A percentile compares a stretch with the other conserved stretches of the same genome.
phyloP scores from a whole-genome alignment of 345 rosid genomes.

The Turnera subulata region DNA sequence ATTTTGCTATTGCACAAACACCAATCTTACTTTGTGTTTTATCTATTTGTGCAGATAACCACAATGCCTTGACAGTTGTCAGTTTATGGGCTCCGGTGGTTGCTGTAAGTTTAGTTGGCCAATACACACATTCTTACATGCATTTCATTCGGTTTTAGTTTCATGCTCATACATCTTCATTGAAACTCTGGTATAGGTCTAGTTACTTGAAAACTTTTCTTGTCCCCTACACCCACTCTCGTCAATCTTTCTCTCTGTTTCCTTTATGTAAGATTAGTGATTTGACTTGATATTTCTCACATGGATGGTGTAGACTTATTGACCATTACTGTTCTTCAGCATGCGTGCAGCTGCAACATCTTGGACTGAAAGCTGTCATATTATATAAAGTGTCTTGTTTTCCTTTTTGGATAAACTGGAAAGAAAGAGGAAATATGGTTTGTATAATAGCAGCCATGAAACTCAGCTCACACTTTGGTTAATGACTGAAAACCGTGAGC shows the following conservation, averaged over 20 bases:
- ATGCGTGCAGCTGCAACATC: too few relatives aligned
- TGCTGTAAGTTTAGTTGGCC: conserved; percentile 58
- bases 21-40: conserved; percentile 1
- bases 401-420: too few relatives aligned
- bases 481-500: too few relatives aligned
- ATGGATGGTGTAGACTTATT: too few relatives aligned
- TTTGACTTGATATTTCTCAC: too few relatives aligned
- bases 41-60: conserved; percentile 73
- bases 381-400: too few relatives aligned
- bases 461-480: too few relatives aligned
- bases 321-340: too few relatives aligned
- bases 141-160: background rate
- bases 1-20: background rate
- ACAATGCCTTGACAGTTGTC: conserved; percentile 77
- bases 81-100: conserved; percentile 90
- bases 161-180: background rate
- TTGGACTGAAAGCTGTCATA: too few relatives aligned
- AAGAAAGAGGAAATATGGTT: background rate
- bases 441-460: background rate
- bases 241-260: too few relatives aligned
- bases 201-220: background rate
- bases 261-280: too few relatives aligned
- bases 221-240: too few relatives aligned
- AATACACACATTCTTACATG: background rate
- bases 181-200: background rate